These are phyloP conservation scores for Starmerella potacharoeniae DNA, from an alignment of 805 yeast genomes.

Conservation along the genomic window DNA sequence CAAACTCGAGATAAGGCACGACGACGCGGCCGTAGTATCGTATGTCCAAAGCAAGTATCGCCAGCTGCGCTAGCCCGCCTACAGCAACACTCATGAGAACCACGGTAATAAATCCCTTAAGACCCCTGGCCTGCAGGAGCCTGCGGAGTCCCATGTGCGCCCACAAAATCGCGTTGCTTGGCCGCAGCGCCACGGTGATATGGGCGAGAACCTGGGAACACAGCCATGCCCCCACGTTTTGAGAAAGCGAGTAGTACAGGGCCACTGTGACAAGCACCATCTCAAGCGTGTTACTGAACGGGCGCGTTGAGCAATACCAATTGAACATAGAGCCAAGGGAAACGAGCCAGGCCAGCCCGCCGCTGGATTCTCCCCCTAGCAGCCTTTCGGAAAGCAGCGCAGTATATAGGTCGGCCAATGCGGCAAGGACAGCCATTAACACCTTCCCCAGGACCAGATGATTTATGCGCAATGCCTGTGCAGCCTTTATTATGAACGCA, in stretches of 20 bases:
- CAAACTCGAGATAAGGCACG: slow-evolving; percentile 13
- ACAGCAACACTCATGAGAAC: not conserved
- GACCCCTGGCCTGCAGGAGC: not conserved
- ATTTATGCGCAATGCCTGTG: slow-evolving; percentile 30
- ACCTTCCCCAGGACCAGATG: slow-evolving; percentile 45
- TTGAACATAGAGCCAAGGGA: slow-evolving; percentile 64
- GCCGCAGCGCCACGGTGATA: slow-evolving; percentile 60
- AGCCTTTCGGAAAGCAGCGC: slow-evolving; percentile 37
- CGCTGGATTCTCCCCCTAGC: not conserved
- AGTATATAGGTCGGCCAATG: slow-evolving; percentile 55
- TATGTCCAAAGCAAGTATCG: slow-evolving; percentile 5
- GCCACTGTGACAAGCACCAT: slow-evolving; percentile 57
- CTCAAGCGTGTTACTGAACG: slow-evolving; percentile 79
- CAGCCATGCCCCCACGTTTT: not conserved
- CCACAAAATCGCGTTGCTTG: slow-evolving; percentile 80
- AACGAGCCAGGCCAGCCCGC: slow-evolving; percentile 29
- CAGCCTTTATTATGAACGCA: slow-evolving; percentile 34
- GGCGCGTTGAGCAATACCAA: slow-evolving; percentile 68
- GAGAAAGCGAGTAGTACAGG: slow-evolving; percentile 62
- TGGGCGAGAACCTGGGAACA: slow-evolving; percentile 44
- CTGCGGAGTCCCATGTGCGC: slow-evolving; percentile 39
- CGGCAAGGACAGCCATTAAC: slow-evolving; percentile 56
- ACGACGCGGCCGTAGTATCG: not conserved
- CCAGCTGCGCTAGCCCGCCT: slow-evolving; percentile 5
- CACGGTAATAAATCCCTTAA: slow-evolving; percentile 14